A percentile compares a stretch with the other conserved stretches of the same genome.
Conservation (phyloP, 306 rosid species). For the Cicer chorassanicum region DNA sequence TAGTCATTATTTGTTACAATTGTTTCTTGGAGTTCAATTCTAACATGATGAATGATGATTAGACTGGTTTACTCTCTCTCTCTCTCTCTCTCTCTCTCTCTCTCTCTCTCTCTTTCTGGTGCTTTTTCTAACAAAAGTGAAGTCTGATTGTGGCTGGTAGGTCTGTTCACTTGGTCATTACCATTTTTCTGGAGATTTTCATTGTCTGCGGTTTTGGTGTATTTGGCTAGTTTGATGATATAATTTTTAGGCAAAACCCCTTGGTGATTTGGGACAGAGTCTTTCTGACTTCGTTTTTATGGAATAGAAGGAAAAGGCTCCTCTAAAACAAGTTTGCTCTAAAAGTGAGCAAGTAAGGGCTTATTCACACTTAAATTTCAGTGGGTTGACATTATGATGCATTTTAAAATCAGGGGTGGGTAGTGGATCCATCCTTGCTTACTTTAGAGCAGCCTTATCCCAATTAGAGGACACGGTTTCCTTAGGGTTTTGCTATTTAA, state of each 20-base stretch:
- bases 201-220: constrained; percentile 26
- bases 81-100: no score
- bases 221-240: constrained; percentile 27
- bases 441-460: constrained; percentile 10
- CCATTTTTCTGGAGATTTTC: constrained; percentile 30
- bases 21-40: constrained; percentile 42
- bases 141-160: constrained; percentile 16
- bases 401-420: constrained; percentile 10
- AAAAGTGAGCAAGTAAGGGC: constrained; percentile 7
- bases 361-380: constrained; percentile 21
- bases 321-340: background rate
- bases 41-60: constrained; percentile 31
- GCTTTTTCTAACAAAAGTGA: constrained; percentile 30
- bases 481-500: constrained; percentile 32
- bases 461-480: constrained; percentile 9
- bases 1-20: constrained; percentile 25
- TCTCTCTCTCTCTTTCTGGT: background rate
- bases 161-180: constrained; percentile 37
- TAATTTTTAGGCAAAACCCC: background rate
- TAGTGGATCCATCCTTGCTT: background rate
- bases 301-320: constrained; percentile 22
- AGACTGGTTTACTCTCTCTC: background rate
- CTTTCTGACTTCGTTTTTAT: constrained; percentile 23
- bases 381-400: background rate
- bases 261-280: constrained; percentile 22